Conservation (phyloP, 2,329 filamentous ascomycete genomes). For the Plectosphaerella plurivora region DNA sequence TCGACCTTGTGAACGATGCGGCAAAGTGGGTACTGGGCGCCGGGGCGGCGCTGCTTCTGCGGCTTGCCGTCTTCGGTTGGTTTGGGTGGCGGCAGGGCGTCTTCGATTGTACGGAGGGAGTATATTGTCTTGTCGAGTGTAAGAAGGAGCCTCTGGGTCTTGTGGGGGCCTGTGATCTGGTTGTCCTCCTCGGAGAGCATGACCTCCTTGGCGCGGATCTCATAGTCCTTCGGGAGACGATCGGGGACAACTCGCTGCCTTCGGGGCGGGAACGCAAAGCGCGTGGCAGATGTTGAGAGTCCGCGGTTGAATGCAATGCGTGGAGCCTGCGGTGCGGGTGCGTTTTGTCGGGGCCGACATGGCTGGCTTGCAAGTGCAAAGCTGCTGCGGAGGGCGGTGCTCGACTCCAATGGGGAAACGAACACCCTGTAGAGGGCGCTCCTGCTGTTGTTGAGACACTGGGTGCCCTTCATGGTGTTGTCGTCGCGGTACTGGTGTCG, state of each 20-base stretch:
- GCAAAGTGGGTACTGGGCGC: constrained; percentile 55
- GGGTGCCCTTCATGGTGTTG: constrained; percentile 29
- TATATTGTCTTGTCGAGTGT: constrained; percentile 26
- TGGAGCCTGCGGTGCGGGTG: constrained; percentile 1
- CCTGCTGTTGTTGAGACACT: constrained; percentile 39
- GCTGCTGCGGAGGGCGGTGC: constrained; percentile 15
- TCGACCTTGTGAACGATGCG: constrained; percentile 58
- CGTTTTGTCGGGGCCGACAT: not conserved
- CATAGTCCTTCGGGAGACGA: constrained; percentile 36
- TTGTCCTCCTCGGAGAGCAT: constrained; percentile 36
- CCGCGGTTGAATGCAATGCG: not conserved
- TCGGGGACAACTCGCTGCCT: constrained; percentile 11
- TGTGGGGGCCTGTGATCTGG: constrained; percentile 30
- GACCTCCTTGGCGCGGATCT: constrained; percentile 37
- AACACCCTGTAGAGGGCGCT: constrained; percentile 43
- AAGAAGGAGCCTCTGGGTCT: constrained; percentile 34
- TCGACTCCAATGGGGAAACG: constrained; percentile 28
- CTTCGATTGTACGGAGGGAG: constrained; percentile 35
- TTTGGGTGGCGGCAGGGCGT: constrained; percentile 25
- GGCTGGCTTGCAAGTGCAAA: constrained; percentile 7
- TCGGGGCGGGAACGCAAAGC: constrained; percentile 23
- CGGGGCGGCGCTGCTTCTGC: not conserved
- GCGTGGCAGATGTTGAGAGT: not conserved
- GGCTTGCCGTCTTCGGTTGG: constrained; percentile 16
- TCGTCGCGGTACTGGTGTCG: constrained; percentile 15